Conservation (phyloP, 202 grass and related monocot species). For the Zoysia matrella region DNA sequence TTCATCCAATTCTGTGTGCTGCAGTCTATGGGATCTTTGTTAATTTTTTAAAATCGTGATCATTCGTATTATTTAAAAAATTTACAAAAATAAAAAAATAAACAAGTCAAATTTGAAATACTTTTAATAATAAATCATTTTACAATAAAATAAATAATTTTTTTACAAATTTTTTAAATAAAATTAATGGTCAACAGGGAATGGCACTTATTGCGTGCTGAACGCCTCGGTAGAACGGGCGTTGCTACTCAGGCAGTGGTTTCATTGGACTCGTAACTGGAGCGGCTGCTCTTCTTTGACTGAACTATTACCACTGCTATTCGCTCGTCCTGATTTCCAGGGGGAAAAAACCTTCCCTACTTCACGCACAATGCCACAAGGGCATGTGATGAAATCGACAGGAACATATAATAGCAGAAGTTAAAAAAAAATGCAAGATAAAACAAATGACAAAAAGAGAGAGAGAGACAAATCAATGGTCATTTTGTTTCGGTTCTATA, state of each 20-base stretch:
- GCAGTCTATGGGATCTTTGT: background rate
- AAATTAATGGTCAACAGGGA: too few species aligned
- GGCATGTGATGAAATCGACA: background rate
- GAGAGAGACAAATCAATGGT: background rate
- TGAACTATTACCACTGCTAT: background rate
- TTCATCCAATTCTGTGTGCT: background rate
- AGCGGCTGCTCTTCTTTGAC: background rate
- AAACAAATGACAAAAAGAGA: background rate
- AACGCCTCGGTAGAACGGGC: too few species aligned
- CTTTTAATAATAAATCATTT: too few species aligned
- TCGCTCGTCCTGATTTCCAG: background rate
- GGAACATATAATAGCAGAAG: background rate
- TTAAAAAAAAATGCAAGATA: background rate
- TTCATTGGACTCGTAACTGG: constrained; percentile 7
- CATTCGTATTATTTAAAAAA: too few species aligned
- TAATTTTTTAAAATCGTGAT: too few species aligned
- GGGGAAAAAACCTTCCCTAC: too few species aligned
- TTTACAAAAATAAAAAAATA: too few species aligned
- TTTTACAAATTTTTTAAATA: too few species aligned
- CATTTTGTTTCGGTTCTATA: background rate
- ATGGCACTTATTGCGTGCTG: too few species aligned
- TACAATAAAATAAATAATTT: too few species aligned
- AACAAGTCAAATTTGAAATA: too few species aligned
- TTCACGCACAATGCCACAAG: background rate
- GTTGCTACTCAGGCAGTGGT: background rate